These are phyloP conservation scores for Pichia nanzhaoensis DNA, from an alignment of 805 yeast species.

Conservation along the genomic window DNA sequence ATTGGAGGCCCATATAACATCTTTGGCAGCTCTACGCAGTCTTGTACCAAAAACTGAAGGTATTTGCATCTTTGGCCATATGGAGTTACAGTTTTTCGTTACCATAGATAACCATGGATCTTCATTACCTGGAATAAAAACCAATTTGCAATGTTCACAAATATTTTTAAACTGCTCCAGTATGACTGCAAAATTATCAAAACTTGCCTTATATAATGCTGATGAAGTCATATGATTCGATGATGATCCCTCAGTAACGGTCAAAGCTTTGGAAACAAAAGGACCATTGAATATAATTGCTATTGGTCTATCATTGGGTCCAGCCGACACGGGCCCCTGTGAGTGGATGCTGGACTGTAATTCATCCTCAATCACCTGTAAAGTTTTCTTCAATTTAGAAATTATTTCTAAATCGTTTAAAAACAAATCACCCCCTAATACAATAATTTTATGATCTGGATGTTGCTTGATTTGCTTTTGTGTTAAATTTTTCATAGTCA, in stretches of 20 bases:
- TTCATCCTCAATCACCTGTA: conserved; percentile 46
- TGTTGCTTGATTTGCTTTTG: conserved; percentile 44
- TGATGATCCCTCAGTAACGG: conserved; percentile 44
- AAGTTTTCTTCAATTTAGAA: conserved; percentile 60
- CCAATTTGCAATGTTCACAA: conserved; percentile 45
- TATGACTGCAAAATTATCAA: conserved; percentile 67
- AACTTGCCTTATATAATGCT: conserved; percentile 54
- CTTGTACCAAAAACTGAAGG: conserved; percentile 69
- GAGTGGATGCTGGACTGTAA: conserved; percentile 23
- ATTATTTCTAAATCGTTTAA: conserved; percentile 54
- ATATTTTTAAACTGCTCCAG: conserved; percentile 54
- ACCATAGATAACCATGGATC: conserved; percentile 88
- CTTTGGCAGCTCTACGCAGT: conserved; percentile 49
- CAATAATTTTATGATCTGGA: conserved; percentile 49
- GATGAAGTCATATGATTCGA: conserved; percentile 42
- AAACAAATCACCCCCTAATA: conserved; percentile 70
- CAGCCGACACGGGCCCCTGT: conserved; percentile 10
- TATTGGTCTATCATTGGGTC: conserved; percentile 19
- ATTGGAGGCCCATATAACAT: conserved; percentile 56
- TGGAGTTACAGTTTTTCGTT: conserved; percentile 50
- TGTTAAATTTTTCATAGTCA: conserved; percentile 43
- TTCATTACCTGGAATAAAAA: conserved; percentile 81
- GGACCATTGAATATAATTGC: conserved; percentile 77
- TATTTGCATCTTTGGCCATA: conserved; percentile 69
- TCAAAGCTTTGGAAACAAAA: conserved; percentile 61